Base-by-base conservation (phyloP, 2,329 filamentous ascomycete genomes). In the Xylariaceae sp. region DNA sequence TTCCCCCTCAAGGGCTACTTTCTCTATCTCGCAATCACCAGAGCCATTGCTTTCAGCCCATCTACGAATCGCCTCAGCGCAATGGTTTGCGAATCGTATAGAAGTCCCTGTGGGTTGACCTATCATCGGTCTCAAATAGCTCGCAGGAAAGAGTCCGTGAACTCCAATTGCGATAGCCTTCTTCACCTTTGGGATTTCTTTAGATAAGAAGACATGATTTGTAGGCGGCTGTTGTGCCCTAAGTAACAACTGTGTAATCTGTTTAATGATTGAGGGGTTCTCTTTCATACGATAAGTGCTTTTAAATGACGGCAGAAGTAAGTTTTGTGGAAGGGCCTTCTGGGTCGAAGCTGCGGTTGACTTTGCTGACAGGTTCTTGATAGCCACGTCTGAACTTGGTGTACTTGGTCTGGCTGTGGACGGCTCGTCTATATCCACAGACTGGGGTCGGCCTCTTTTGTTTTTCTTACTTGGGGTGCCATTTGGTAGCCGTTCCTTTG, bases 101-200 rank as follows among this genome's bases (percentile, higher is more conserved):
- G 94, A 98, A 1, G 95, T 99, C 5, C 95, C 95, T 0, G 93
- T 99, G 0, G 95, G 95, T 67, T 96, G 94, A 0, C 95, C 95
- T 14, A 98, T 88, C 65, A 99, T 90, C 17, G 89, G 90, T n/a
- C 95, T 88, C 31, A 99, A 82, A 37, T 96, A 85, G 0, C 89
- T 86, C 0, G 92, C 92, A 1, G 95, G 95, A 64, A 98, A 97
- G 58, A 96, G 89, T 0, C 95, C 95, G 73, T 99, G 95, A 1
- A 99, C 87, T 34, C 95, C 95, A 64, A 99, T 96, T 1, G 93
- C 92, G 4, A 99, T 82, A 11, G 95, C 95, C 64, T 89, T 95
- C 69, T 86, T 91, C 43, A 98, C 86, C 63, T 84, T 89, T 1
- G 86, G 89, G 0, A 85, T 80, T 6, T 90, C 85, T 40, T 86